These are phyloP conservation scores for Pseudogymnoascus sp. DNA, from an alignment of 2,329 filamentous ascomycete genomes.

Conservation along the genomic window DNA sequence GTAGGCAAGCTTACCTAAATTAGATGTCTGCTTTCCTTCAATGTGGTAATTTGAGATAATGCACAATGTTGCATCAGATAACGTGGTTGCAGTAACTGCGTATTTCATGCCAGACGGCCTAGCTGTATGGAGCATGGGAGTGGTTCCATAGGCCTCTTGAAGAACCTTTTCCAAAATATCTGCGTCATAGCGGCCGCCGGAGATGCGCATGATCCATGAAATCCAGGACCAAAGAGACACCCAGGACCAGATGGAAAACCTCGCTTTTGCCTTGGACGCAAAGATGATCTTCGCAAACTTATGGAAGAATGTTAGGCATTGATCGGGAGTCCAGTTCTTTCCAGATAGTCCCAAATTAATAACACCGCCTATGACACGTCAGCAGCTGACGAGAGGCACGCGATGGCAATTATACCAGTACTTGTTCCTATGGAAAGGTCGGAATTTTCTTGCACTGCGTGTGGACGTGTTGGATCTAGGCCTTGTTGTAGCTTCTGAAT, in stretches of 20 bases:
- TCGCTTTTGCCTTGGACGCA: neutral
- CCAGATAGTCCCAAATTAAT: neutral
- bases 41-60: too few relatives aligned
- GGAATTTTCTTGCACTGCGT: constrained; percentile 23
- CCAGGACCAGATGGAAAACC: neutral
- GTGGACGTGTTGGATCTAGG: too few relatives aligned
- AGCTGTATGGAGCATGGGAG: constrained; percentile 15
- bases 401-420: too few relatives aligned
- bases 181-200: constrained; percentile 14
- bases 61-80: too few relatives aligned
- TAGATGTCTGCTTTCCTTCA: too few relatives aligned
- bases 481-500: constrained; percentile 19
- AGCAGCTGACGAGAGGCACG: neutral
- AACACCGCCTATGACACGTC: constrained; percentile 16
- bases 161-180: constrained; percentile 16
- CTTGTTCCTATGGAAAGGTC: constrained; percentile 21
- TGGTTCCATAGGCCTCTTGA: constrained; percentile 14
- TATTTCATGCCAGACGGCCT: constrained; percentile 18
- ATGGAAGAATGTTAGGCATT: neutral
- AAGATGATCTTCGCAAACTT: neutral
- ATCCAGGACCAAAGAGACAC: neutral
- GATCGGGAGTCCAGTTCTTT: neutral
- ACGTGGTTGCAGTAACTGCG: constrained; percentile 19
- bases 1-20: too few relatives aligned
- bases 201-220: neutral